Evolutionary conservation across 2,329 filamentous ascomycete genomes (phyloP), one percentile per base, ranked within the genome.

Genomic region (Waltergamsia citrina): DNA sequence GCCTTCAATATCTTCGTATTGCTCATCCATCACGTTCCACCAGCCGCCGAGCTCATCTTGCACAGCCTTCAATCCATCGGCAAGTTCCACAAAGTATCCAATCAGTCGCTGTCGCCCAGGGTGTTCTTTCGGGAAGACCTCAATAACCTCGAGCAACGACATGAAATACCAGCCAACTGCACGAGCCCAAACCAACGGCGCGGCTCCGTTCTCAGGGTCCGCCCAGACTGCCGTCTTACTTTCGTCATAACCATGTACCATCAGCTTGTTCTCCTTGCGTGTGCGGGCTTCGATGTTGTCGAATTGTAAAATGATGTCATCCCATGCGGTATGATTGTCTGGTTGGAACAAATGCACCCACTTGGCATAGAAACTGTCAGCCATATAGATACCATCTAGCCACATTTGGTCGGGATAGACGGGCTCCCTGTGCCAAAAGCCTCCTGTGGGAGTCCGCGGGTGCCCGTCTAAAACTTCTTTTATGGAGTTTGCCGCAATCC

Each of bases 1-100:
- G 3, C 70, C 71, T 29, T 60, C 41, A 25, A 50, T 43, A 2
- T 60, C 62, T 1, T 63, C 59, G 35, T 68, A 65, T 18, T 59
- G 50, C 37, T 63, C 57, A 42, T 63, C 63, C 63, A 77, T 70
- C 28, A 77, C 56, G 33, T 75, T 52, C 66, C 69, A 77, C 71
- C 73, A 78, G 6, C 67, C 71, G 0, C 70, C 68, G 9, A 43
- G 42, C 10, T 23, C 16, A 36, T 69, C 65, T 16, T 62, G 63
- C 0, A 59, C 55, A 8, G 45, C 44, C 35, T 59, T 58, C 3
- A 72, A 40, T 0, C 63, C 63, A 1, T 54, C 42, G 1, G 62
- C 59, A 1, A 69, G 51, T 4, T 57, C 50, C 2, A 50, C 47
- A 19, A 66, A 60, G 42, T 66, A 62, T 5, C 45, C 46, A 28